These are phyloP conservation scores for Cercospora zeae-maydis DNA, from an alignment of 2,329 filamentous ascomycete species.

Conservation along the genomic window DNA sequence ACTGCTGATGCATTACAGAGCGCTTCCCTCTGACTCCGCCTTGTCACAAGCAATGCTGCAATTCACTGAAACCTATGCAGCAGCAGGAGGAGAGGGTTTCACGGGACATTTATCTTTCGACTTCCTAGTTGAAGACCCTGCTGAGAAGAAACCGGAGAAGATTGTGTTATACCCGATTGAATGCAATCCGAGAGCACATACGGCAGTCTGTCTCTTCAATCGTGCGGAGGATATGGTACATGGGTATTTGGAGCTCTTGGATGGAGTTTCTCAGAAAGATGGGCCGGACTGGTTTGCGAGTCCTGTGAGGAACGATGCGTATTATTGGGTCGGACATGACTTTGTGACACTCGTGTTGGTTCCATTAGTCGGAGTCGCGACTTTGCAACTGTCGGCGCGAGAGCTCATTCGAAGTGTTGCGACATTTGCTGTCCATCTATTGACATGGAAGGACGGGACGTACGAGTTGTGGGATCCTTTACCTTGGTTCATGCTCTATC, in stretches of 20 bases:
- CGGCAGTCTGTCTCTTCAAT: conserved; percentile 61
- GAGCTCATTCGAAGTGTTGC: conserved; percentile 29
- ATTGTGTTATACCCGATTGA: conserved; percentile 62
- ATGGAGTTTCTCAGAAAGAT: conserved; percentile 22
- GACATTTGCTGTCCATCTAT: conserved; percentile 42
- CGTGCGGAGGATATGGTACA: conserved; percentile 44
- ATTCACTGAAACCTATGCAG: conserved; percentile 60
- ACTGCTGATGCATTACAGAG: conserved; percentile 63
- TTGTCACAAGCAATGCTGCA: conserved; percentile 59
- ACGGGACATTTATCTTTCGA: conserved; percentile 72
- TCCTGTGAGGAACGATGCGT: conserved; percentile 33
- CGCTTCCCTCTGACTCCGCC: conserved; percentile 53
- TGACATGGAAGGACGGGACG: conserved; percentile 51
- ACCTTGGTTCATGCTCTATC: conserved; percentile 52
- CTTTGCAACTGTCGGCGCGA: conserved; percentile 26
- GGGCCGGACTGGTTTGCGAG: conserved; percentile 20
- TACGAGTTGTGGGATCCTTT: conserved; percentile 49
- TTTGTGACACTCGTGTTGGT: conserved; percentile 52
- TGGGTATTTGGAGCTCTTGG: conserved; percentile 52
- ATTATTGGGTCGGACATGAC: conserved; percentile 69
- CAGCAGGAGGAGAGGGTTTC: conserved; percentile 48
- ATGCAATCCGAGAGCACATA: conserved; percentile 68
- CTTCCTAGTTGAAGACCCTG: conserved; percentile 56
- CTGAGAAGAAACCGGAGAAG: conserved; percentile 25
- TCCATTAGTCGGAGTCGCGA: conserved; percentile 44